Percentiles rank a stretch among this genome's conserved stretches.
Conservation (phyloP, 2,329 filamentous ascomycete genomes). For the Polychaeton citri region DNA sequence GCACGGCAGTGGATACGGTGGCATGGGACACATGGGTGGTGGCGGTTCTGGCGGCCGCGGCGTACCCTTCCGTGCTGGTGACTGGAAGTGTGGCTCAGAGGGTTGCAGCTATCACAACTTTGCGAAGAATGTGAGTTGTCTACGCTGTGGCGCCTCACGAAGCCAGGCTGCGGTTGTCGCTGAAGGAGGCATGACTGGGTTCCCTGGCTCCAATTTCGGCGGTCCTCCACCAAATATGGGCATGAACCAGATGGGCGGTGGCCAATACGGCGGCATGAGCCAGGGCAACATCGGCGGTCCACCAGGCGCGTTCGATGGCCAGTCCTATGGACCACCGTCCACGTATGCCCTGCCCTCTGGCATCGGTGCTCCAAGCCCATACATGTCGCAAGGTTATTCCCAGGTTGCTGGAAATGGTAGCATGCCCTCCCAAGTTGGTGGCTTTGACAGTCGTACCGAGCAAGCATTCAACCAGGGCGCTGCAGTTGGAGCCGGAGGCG, state of each 20-base stretch:
- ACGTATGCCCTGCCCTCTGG: slow-evolving; percentile 83
- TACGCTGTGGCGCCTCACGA: slow-evolving; percentile 88
- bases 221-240: slow-evolving; percentile 76
- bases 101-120: slow-evolving; percentile 99
- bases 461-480: slow-evolving; percentile 75
- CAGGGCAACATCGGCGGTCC: slow-evolving; percentile 48
- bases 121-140: slow-evolving; percentile 95
- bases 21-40: slow-evolving; percentile 44
- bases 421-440: slow-evolving; percentile 56
- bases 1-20: slow-evolving; percentile 35
- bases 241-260: slow-evolving; percentile 15
- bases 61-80: slow-evolving; percentile 93
- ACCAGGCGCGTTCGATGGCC: slow-evolving; percentile 41
- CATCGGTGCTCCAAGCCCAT: slow-evolving; percentile 65
- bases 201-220: slow-evolving; percentile 26
- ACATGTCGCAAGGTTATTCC: slow-evolving; percentile 66
- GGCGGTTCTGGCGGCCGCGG: slow-evolving; percentile 48
- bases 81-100: slow-evolving; percentile 98
- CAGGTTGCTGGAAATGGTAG: slow-evolving; percentile 47
- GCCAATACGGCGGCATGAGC: slow-evolving; percentile 27
- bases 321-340: slow-evolving; percentile 80
- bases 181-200: slow-evolving; percentile 57
- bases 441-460: slow-evolving; percentile 89
- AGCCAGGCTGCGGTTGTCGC: slow-evolving; percentile 89
- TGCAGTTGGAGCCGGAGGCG: slow-evolving; percentile 55